phyloP scores from a whole-genome alignment of 345 rosid species.

The Leavenworthia alabamica region DNA sequence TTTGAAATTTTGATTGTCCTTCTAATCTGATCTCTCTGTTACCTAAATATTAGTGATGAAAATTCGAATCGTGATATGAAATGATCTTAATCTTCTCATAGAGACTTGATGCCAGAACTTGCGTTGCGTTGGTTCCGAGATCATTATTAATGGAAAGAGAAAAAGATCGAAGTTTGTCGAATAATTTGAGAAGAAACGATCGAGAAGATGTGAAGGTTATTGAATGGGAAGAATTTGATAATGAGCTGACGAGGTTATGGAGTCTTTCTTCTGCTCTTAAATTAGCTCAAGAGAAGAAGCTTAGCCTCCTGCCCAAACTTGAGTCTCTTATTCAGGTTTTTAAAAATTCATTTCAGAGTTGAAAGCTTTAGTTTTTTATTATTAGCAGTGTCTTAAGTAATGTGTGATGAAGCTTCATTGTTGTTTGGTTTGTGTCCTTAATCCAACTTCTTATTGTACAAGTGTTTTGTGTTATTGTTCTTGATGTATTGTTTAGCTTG shows the following conservation, averaged over 20 bases:
- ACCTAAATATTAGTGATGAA: conserved; percentile 8
- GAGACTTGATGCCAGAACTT: conserved; percentile 23
- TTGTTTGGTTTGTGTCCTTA: neutral
- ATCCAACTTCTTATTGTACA: neutral
- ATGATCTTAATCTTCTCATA: neutral
- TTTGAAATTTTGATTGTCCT: too few relatives aligned
- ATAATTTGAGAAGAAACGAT: conserved; percentile 25
- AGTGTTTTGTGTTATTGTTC: neutral
- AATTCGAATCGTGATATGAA: conserved; percentile 18
- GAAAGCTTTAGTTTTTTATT: neutral
- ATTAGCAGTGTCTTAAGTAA: neutral
- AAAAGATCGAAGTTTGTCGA: conserved; percentile 12
- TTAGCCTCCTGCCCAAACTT: conserved; percentile 46
- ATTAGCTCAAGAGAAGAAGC: conserved; percentile 61
- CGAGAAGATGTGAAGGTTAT: conserved; percentile 39
- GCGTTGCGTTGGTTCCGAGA: conserved; percentile 25
- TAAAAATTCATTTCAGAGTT: neutral
- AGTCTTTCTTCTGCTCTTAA: conserved; percentile 77
- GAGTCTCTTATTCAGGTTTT: conserved; percentile 68
- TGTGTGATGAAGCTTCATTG: neutral
- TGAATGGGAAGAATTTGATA: too few relatives aligned
- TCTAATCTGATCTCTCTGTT: too few relatives aligned
- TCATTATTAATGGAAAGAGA: conserved; percentile 43
- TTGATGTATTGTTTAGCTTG: neutral
- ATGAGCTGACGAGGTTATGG: conserved; percentile 71